Evolutionary conservation across 306 rosid species (phyloP), one percentile per base, ranked within the genome.

Genomic region (Quercus robur): DNA sequence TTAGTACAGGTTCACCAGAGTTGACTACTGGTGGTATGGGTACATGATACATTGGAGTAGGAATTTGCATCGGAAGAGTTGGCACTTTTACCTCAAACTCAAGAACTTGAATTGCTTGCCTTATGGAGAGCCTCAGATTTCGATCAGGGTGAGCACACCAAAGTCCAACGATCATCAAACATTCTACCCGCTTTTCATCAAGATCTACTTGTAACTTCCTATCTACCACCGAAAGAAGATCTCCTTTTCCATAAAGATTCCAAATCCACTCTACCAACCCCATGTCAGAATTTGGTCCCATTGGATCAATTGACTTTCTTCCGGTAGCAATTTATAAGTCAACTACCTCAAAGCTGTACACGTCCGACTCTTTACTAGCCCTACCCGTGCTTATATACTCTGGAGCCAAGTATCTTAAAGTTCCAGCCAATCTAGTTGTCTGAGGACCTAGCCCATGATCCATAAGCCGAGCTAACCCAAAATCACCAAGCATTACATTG

Each of bases 381-480:
- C 23, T n/a, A 1, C 78, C 70, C 0, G 33, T 75, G 31, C 28
- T 6, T 35, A 75, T 57, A 28, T 57, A 75, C 41, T 58, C 41
- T 5, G 56, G 78, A 19, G 78, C 78, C 28, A 75, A 17, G 56
- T 75, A 75, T 11, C 57, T 25, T 1, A 75, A 58, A 33, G 70
- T 75, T 75, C 78, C 70, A 5, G 54, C 57, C 56, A 58, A 23
- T 1, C 70, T 25, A 0, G 70, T 75, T 20, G 70, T 75, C 8
- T 75, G 70, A 26, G 70, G 20, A n/a, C 30, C 78, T n/a, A 75
- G 17, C 56, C 33, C 77, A 17, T 33, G 66, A 31, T 56, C 49
- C 63, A 54, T 28, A 13, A 73, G 63, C 14, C 76, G 23, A 15
- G 63, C 76, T 11, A 73, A 26, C 9, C 76, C 76, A 30, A 54